Conservation (phyloP, 2,329 filamentous ascomycete species). For the Orbilia blumenaviensis region DNA sequence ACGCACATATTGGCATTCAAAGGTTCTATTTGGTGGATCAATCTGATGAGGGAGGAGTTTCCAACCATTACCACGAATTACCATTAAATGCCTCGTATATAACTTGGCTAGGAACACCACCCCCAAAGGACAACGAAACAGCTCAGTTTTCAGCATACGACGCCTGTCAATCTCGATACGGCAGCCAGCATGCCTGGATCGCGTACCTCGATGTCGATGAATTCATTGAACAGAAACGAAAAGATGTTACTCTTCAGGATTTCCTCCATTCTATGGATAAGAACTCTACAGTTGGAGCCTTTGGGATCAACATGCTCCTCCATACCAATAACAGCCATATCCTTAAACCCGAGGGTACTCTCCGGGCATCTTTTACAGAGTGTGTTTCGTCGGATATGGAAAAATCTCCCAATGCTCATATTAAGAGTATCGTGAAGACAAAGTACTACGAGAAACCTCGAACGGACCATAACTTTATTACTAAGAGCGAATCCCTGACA, state of each 20-base stretch:
- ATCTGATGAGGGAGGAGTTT: constrained; percentile 32
- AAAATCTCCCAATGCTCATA: constrained; percentile 58
- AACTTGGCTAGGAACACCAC: constrained; percentile 35
- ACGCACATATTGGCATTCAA: constrained; percentile 40
- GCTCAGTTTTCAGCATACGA: constrained; percentile 54
- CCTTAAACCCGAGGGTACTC: constrained; percentile 54
- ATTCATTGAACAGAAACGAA: constrained; percentile 58
- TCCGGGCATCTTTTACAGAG: constrained; percentile 58
- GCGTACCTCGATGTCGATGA: constrained; percentile 60
- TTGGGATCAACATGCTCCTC: constrained; percentile 59
- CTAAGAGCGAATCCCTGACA: constrained; percentile 30
- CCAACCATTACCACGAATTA: constrained; percentile 36
- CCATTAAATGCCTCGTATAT: constrained; percentile 45
- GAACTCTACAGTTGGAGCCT: constrained; percentile 57
- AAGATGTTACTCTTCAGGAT: constrained; percentile 56
- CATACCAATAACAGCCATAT: constrained; percentile 59
- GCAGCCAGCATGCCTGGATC: constrained; percentile 59
- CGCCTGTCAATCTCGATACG: constrained; percentile 55
- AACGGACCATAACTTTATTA: constrained; percentile 48
- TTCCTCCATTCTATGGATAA: constrained; percentile 56
- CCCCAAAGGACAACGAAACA: constrained; percentile 35
- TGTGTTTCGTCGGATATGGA: constrained; percentile 57
- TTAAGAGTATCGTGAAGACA: constrained; percentile 59
- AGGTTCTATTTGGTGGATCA: constrained; percentile 50
- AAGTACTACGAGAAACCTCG: constrained; percentile 54